Base-by-base conservation (phyloP, 495 filamentous ascomycete species). In the Lophium mytilinum region DNA sequence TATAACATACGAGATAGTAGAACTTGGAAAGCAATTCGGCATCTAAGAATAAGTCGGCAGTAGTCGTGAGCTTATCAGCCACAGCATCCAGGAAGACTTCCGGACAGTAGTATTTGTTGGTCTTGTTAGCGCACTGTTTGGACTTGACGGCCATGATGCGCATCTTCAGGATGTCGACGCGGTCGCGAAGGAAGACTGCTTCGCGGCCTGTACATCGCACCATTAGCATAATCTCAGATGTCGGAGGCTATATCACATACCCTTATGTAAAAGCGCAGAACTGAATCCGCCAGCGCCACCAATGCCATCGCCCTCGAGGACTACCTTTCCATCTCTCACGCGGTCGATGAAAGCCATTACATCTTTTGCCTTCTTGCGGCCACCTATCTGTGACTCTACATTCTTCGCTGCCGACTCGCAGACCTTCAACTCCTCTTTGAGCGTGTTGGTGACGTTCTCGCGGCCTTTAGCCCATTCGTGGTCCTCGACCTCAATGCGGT, bases 11-110 rank as follows among this genome's bases (percentile, higher is more conserved):
- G 67, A 92, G 85, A 68, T 94, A 91, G 74, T 96, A 96, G 65
- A 97, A 99, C 67, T 97, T 95, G 4, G 88, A 89, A 40, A 99
- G 79, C 24, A 99, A 80, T 74, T 99, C 93, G 37, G 96, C 94
- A 63, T 99, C 96, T 9, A 99, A 81, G 78, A 99, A 99, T 0
- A 99, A 81, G 9, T 97, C 94, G 10, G 93, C 92, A 0, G 92
- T 97, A 3, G 88, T 83, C 14, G 90, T 90, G 53, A 99, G 84
- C 72, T 97, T 96, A 65, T 94, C 88, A 33, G 93, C 90, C 10
- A 96, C 93, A 9, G 94, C 88, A 68, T 99, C 93, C 30, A 99
- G 83, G 77, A 99, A 97, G 55, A 97, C 79, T 71, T 99, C 93
- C 0, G 93, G 93, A 69, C 93, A 99, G 74, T 90, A 81, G 76